Base-by-base conservation (phyloP, 495 filamentous ascomycete species). In the Chaetomidium leptoderma region DNA sequence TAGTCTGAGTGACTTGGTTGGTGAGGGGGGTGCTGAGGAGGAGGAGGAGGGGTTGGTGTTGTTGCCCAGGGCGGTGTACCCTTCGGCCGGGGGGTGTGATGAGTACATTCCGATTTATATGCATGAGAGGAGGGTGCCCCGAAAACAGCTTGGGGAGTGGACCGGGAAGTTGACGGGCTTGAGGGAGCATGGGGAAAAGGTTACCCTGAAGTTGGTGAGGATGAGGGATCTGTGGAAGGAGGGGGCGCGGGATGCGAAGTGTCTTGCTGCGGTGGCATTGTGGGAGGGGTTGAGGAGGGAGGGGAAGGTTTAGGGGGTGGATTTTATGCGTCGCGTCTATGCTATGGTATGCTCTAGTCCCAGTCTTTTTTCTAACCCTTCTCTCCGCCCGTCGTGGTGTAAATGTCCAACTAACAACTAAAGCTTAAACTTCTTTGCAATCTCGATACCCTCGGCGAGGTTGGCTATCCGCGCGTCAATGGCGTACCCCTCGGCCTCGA, bases 381-480 rank as follows among this genome's bases (percentile, higher is more conserved):
- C 19, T 23, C 10, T 23, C 40, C 19, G 36, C 24, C n/a, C 44
- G 11, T 29, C 9, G 44, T 16, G 5, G 8, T 17, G 44, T 4
- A 7, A n/a, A 47, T 50, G 16, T 35, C 26, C 36, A 24, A 8
- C 42, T n/a, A 13, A 14, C 29, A 23, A 0, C 7, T 29, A 76
- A 6, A 78, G 67, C 59, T 69, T 70, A 54, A 74, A 70, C 40
- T 71, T 69, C 69, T 82, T 89, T 42, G 86, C 88, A 62, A 91
- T 70, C 73, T 93, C 88, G 56, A 96, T 87, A 0, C 91, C 91
- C 70, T 92, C 89, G 6, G 91, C 91, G 44, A 96, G 74, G 48
- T 87, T 89, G 0, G 87, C 91, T 14, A 95, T 85, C 27, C 91
- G 78, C 4, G 91, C 89, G 75, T 96, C 91, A 63, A 95, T 89